Base-by-base conservation (phyloP, 2,329 filamentous ascomycete species). In the Bipolaris oryzae region DNA sequence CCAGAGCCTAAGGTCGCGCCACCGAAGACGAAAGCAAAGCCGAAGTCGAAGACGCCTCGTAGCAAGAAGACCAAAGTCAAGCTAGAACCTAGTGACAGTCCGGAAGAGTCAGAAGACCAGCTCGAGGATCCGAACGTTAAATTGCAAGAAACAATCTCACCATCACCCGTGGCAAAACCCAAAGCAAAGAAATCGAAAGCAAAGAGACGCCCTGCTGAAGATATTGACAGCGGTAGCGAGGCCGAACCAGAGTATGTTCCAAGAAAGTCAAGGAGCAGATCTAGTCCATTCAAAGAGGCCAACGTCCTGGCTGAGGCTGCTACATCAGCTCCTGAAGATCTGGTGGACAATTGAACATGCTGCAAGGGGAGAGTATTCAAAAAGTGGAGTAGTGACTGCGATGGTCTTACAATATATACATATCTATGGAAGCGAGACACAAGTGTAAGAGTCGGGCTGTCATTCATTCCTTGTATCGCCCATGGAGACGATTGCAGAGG, bases 1-100 rank as follows among this genome's bases (percentile, higher is more conserved):
- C 62, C 51, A 53, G 43, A 41, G 42, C 25, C 11, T 23, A 55
- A 45, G 50, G 50, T 41, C 11, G 33, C 74, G 39, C 61, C 62
- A 10, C 39, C 59, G 7, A 41, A 60, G 7, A 73, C 71, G 60
- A 76, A 74, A 57, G 61, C 64, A 7, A 67, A 63, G 25, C 25
- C 25, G 3, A 31, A 31, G 28, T 31, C 10, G 49, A 70, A 67
- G 55, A 28, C 25, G 2, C 1, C 20, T 13, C 39, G 39, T 31
- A 16, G 38, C 35, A 66, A 63, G 57, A 63, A 56, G 61, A 44
- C 21, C 61, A 66, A 53, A 65, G 68, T 51, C 5, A 18, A 46
- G 5, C n/a, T 53, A 18, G 35, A 53, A 13, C 21, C 47, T 7
- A 50, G 34, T 21, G 39, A 33, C 7, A 28, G 55, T 3, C 43